phyloP scores from a whole-genome alignment of 108 stramenopile genomes.

The Parmales sp. region DNA sequence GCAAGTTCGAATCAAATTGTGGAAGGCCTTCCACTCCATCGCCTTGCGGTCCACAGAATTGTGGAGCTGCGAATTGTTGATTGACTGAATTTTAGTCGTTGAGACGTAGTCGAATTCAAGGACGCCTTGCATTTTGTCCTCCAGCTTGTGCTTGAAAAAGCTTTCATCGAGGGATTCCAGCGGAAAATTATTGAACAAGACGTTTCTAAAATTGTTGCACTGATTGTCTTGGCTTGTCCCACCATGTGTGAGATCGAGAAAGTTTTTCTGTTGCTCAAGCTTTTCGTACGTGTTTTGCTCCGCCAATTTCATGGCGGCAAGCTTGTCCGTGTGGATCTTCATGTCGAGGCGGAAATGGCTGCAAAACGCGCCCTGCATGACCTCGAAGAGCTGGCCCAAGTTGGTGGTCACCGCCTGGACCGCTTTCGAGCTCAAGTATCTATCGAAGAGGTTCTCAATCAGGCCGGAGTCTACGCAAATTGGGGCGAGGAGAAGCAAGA shows the following conservation, averaged over 20 bases:
- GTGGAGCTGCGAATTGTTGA: too few relatives aligned
- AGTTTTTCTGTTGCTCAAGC: background rate
- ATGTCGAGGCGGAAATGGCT: background rate
- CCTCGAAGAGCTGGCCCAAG: background rate
- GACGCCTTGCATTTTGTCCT: background rate
- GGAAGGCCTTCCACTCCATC: too few relatives aligned
- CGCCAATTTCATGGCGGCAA: background rate
- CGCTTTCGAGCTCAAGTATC: background rate
- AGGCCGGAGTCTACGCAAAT: background rate
- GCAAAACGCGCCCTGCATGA: background rate
- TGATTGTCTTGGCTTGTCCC: background rate
- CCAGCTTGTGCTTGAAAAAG: background rate
- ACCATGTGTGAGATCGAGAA: background rate
- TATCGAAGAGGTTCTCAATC: background rate
- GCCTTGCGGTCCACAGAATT: too few relatives aligned
- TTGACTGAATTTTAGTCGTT: too few relatives aligned
- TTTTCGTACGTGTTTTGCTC: conserved; percentile 8
- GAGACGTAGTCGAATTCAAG: background rate
- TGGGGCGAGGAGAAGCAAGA: background rate
- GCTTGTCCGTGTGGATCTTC: background rate
- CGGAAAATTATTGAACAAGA: background rate
- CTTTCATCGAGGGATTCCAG: background rate
- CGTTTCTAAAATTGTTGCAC: conserved; percentile 6
- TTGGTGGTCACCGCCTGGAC: background rate
- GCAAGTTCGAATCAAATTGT: too few relatives aligned